Percentiles rank a stretch among this genome's conserved stretches.
Evolutionary conservation across 345 rosid genomes (phyloP).

Genomic region (Sisymbrium altissimum): DNA sequence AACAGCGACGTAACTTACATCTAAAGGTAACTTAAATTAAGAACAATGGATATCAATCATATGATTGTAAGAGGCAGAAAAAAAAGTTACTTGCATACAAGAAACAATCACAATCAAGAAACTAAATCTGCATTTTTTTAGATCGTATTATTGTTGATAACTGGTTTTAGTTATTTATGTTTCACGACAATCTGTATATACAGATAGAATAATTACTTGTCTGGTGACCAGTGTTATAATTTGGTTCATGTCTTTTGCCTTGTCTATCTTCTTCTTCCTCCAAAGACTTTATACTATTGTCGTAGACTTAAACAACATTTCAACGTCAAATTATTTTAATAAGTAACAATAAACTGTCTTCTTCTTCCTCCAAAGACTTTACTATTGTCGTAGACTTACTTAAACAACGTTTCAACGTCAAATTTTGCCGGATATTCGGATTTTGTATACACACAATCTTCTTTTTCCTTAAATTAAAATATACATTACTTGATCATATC

Average conservation of each 20-base stretch:
- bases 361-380: slow-evolving; percentile 12
- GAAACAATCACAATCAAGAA: background rate
- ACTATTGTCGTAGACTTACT: slow-evolving; percentile 27
- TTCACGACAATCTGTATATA: slow-evolving; percentile 19
- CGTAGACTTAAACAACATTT: slow-evolving; percentile 22
- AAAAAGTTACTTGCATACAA: background rate
- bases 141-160: background rate
- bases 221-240: background rate
- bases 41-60: background rate
- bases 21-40: slow-evolving; percentile 17
- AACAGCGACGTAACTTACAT: slow-evolving; percentile 44
- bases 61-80: background rate
- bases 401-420: slow-evolving; percentile 19
- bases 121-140: background rate
- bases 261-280: slow-evolving; percentile 4
- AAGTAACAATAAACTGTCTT: background rate
- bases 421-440: background rate
- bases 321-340: slow-evolving; percentile 8
- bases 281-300: slow-evolving; percentile 26
- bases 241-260: slow-evolving; percentile 11
- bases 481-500: slow-evolving; percentile 10
- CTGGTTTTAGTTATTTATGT: background rate
- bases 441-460: background rate
- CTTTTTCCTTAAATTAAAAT: background rate
- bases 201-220: slow-evolving; percentile 14